A percentile compares a stretch with the other conserved stretches of the same genome.
phyloP scores from a whole-genome alignment of 306 rosid genomes.

The Prunus fruticosa region DNA sequence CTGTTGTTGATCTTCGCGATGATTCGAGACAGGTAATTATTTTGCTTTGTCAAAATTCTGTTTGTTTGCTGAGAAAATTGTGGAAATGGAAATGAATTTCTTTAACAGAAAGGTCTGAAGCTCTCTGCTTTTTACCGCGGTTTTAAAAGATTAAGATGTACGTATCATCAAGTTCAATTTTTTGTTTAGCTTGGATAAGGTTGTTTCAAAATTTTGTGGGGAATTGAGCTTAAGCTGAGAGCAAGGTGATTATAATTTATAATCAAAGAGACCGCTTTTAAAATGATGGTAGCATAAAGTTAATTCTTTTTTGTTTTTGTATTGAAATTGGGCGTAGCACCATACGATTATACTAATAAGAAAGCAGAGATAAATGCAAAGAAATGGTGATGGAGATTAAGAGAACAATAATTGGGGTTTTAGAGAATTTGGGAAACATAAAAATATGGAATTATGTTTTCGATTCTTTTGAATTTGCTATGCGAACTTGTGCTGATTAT shows the following conservation, averaged over 20 bases:
- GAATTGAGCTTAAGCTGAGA: background rate
- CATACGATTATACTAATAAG: too few relatives aligned
- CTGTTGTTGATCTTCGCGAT: slow-evolving; percentile 26
- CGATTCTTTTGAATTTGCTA: background rate
- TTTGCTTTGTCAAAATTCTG: background rate
- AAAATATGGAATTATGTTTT: background rate
- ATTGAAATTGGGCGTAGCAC: too few relatives aligned
- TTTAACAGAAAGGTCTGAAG: background rate
- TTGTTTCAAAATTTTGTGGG: background rate
- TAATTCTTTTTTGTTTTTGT: too few relatives aligned
- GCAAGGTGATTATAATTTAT: too few relatives aligned
- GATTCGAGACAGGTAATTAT: slow-evolving; percentile 41
- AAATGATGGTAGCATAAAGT: too few relatives aligned
- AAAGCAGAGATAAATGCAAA: too few relatives aligned
- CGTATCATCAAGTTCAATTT: too few relatives aligned
- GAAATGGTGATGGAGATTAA: background rate
- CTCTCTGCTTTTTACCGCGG: too few relatives aligned
- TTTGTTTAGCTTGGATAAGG: background rate
- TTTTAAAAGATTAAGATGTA: too few relatives aligned
- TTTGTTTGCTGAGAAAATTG: slow-evolving; percentile 5
- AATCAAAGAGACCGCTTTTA: too few relatives aligned
- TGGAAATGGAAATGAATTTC: background rate
- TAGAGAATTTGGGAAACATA: background rate
- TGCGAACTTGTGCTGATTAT: slow-evolving; percentile 17
- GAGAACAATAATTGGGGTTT: background rate